These are phyloP conservation scores for Fusarium falciforme DNA, from an alignment of 2,329 filamentous ascomycete species.

Conservation along the genomic window DNA sequence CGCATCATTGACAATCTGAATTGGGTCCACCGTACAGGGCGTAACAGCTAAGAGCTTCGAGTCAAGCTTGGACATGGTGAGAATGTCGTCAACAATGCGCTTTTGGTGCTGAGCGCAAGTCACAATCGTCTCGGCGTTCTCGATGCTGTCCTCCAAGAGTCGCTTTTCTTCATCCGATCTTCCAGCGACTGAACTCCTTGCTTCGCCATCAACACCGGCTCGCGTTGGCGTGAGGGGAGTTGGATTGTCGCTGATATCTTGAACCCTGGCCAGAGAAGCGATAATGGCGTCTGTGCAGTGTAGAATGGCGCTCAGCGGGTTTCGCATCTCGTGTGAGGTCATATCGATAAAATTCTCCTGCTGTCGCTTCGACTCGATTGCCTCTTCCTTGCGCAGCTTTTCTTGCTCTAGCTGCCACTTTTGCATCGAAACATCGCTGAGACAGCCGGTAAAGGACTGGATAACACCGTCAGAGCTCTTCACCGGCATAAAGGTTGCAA, in stretches of 20 bases:
- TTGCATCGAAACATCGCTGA: constrained; percentile 61
- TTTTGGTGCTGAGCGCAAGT: constrained; percentile 85
- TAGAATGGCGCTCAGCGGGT: constrained; percentile 78
- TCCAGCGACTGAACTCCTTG: constrained; percentile 11
- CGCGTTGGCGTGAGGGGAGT: constrained; percentile 40
- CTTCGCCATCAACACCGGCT: constrained; percentile 12
- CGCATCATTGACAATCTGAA: constrained; percentile 73
- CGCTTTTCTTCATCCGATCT: constrained; percentile 51
- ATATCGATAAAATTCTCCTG: constrained; percentile 88
- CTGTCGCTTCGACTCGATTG: constrained; percentile 70
- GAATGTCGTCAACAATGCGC: constrained; percentile 79
- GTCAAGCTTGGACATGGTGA: constrained; percentile 81
- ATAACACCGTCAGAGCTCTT: constrained; percentile 59
- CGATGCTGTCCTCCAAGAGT: constrained; percentile 70
- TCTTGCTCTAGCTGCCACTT: constrained; percentile 64
- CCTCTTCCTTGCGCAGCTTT: constrained; percentile 63
- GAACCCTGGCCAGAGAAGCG: constrained; percentile 58
- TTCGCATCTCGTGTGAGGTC: constrained; percentile 78
- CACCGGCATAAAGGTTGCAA: constrained; percentile 63
- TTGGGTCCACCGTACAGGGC: constrained; percentile 75
- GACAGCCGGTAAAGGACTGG: constrained; percentile 59
- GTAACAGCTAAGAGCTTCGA: constrained; percentile 79
- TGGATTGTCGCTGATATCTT: constrained; percentile 51
- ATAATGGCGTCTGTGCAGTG: constrained; percentile 80
- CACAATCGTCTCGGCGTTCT: constrained; percentile 81